Conservation (phyloP, 306 rosid genomes). For the Purshia tridentata region DNA sequence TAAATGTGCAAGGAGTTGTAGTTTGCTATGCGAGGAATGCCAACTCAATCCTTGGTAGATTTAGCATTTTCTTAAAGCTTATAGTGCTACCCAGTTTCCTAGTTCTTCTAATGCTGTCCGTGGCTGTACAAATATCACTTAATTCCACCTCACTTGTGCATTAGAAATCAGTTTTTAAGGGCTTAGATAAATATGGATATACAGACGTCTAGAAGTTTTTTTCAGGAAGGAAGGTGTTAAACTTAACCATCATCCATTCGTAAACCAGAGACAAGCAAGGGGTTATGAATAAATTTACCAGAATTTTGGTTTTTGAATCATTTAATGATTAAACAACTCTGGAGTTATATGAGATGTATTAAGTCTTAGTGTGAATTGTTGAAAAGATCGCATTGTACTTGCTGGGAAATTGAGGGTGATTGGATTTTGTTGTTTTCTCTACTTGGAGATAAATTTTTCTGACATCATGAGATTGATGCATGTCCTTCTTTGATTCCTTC, state of each 20-base stretch:
- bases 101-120: background rate
- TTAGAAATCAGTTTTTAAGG: background rate
- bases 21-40: background rate
- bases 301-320: background rate
- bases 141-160: background rate
- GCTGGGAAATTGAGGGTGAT: background rate
- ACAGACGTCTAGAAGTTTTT: too few relatives aligned
- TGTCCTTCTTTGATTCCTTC: constrained; percentile 23
- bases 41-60: background rate
- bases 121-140: background rate
- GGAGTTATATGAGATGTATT: too few relatives aligned
- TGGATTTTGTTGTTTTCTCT: background rate
- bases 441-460: background rate
- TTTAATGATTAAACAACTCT: background rate
- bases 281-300: background rate
- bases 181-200: background rate
- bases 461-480: constrained; percentile 16
- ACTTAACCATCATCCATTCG: background rate
- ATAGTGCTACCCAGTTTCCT: background rate
- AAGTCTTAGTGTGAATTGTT: background rate
- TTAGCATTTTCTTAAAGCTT: background rate
- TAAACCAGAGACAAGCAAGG: background rate
- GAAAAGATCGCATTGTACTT: too few relatives aligned
- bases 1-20: background rate
- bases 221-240: background rate